These are phyloP conservation scores for Sicyos baderoa DNA, from an alignment of 306 rosid species.

Conservation along the genomic window DNA sequence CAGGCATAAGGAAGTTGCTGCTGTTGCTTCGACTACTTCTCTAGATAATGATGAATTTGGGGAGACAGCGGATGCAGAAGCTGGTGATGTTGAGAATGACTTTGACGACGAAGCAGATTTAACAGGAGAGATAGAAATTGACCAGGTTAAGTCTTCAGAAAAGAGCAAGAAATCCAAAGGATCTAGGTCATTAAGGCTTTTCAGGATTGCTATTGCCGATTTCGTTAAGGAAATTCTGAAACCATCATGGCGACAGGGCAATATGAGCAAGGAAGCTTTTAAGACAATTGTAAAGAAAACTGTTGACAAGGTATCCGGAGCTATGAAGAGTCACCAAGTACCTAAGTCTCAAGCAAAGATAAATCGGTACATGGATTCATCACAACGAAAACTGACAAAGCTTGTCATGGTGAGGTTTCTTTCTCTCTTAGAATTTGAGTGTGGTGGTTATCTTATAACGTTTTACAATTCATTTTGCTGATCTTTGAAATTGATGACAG, in stretches of 20 bases:
- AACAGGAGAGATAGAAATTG: constrained; percentile 57
- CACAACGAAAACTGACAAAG: constrained; percentile 84
- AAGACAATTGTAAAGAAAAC: constrained; percentile 97
- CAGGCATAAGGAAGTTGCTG: constrained; percentile 40
- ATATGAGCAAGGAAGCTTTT: constrained; percentile 98
- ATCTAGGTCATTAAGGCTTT: constrained; percentile 70
- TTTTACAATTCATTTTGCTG: constrained; percentile 1
- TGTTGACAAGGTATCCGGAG: constrained; percentile 95
- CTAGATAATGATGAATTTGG: constrained; percentile 74
- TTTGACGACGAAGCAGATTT: constrained; percentile 42
- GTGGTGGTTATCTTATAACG: no score
- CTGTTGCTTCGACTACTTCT: constrained; percentile 69
- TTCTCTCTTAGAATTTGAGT: no score
- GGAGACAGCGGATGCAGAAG: constrained; percentile 89
- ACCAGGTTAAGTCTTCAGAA: constrained; percentile 63
- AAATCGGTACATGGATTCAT: constrained; percentile 75
- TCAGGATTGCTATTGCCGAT: constrained; percentile 79
- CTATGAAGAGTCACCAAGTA: constrained; percentile 81
- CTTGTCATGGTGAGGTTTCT: constrained; percentile 64
- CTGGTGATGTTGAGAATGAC: constrained; percentile 65
- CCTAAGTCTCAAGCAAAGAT: constrained; percentile 90
- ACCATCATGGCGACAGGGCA: constrained; percentile 97
- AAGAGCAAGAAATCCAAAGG: constrained; percentile 69
- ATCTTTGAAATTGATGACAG: neutral
- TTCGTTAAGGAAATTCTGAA: constrained; percentile 89